Evolutionary conservation across 805 yeast genomes (phyloP).

Genomic region (Priceomyces castillae): DNA sequence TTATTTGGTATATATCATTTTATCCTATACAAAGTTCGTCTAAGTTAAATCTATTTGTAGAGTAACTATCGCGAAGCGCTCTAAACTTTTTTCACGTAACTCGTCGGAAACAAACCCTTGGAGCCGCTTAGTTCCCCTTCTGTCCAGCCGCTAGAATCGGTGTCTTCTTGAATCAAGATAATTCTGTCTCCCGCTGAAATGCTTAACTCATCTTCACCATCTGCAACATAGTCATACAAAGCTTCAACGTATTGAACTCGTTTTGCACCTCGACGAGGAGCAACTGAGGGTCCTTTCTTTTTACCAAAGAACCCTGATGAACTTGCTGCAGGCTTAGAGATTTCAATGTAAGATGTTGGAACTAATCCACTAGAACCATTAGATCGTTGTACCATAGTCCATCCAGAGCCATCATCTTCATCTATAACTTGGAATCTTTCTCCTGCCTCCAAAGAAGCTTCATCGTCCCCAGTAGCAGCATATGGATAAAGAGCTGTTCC

Average conservation of each 20-base stretch:
- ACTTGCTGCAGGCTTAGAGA: slow-evolving; percentile 16
- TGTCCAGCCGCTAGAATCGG: slow-evolving; percentile 91
- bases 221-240: slow-evolving; percentile 71
- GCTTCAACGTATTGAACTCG: slow-evolving; percentile 64
- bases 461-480: slow-evolving; percentile 71
- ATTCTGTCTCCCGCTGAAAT: slow-evolving; percentile 73
- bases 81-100: slow-evolving; percentile 52
- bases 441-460: slow-evolving; percentile 58
- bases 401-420: slow-evolving; percentile 87
- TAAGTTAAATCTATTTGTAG: not conserved
- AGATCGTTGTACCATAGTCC: slow-evolving; percentile 62
- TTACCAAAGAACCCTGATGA: slow-evolving; percentile 18
- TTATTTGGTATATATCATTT: slow-evolving; percentile 11
- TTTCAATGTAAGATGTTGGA: slow-evolving; percentile 75
- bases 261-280: slow-evolving; percentile 73
- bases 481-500: slow-evolving; percentile 65
- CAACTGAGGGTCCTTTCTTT: slow-evolving; percentile 73
- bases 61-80: not conserved
- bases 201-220: slow-evolving; percentile 75
- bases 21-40: slow-evolving; percentile 11
- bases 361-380: slow-evolving; percentile 68
- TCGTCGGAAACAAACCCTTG: slow-evolving; percentile 56
- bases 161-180: slow-evolving; percentile 52
- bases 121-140: slow-evolving; percentile 62
- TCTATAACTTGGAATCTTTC: slow-evolving; percentile 58